These are phyloP conservation scores for Cupressus sempervirens DNA, from an alignment of 75 land plant genomes.

Conservation along the genomic window DNA sequence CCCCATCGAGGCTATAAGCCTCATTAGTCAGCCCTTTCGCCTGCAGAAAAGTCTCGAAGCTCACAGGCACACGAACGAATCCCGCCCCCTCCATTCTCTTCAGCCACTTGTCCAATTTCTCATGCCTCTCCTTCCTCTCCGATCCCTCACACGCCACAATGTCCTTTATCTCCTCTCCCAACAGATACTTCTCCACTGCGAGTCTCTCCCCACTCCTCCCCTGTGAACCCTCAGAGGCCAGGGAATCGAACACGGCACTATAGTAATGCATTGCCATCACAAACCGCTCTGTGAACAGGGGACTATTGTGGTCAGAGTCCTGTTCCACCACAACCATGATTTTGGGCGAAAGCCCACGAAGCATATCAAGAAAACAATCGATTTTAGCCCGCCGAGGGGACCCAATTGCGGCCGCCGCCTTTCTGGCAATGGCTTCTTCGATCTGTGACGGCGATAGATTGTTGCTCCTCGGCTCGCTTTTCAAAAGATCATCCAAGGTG, in stretches of 20 bases:
- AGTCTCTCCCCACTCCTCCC: conserved; percentile 40
- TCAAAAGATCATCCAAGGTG: not conserved
- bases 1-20: conserved; percentile 35
- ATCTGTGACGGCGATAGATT: not conserved
- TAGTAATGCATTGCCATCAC: conserved; percentile 66
- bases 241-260: conserved; percentile 74
- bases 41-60: conserved; percentile 37
- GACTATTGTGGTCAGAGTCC: conserved; percentile 77
- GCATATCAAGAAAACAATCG: conserved; percentile 39
- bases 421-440: not conserved
- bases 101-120: conserved; percentile 59
- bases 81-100: conserved; percentile 48
- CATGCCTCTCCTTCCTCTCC: conserved; percentile 69
- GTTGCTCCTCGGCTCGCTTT: not conserved
- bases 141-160: conserved; percentile 70
- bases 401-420: conserved; percentile 8
- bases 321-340: conserved; percentile 79
- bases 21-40: conserved; percentile 45
- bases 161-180: conserved; percentile 73
- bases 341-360: conserved; percentile 65
- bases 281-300: conserved; percentile 55
- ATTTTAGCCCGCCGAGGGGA: not conserved
- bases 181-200: conserved; percentile 59
- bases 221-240: conserved; percentile 59
- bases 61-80: conserved; percentile 38